Base-by-base conservation (phyloP, 2,329 filamentous ascomycete species). In the Aspergillus uvarum region DNA sequence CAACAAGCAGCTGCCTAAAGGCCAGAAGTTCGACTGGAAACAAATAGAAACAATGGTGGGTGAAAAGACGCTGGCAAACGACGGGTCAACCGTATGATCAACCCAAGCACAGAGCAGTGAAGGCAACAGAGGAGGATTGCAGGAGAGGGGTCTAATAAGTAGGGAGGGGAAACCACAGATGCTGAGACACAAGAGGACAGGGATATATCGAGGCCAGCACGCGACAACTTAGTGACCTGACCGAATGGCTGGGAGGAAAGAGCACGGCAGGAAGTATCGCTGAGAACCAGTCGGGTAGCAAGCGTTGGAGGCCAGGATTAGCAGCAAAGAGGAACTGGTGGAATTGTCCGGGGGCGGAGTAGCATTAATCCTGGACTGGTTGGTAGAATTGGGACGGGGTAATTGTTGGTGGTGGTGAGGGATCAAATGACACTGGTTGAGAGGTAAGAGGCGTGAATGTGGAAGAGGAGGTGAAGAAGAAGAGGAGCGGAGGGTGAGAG, bases 171-270 rank as follows among this genome's bases (percentile, higher is more conserved):
- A 60, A 31, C 53, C 32, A 57, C 47, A 31, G 38, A 44, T 24
- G 38, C 56, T 48, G 54, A 58, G 54, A 60, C 54, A 53, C 32
- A 59, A 59, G 54, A 26, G 38, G 54, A 38, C 64, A 66, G 59
- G 60, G 60, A 58, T 63, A 47, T 16, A 59, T 50, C 51, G 56
- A 57, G 49, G 54, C 60, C 50, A 50, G 62, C 61, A 62, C 59
- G 56, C 54, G 59, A 63, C 38, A 44, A 44, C 16, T 61, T 55
- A 47, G 56, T 42, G 58, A 53, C 51, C 58, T 56, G 60, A 63
- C 63, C 60, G 58, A 54, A 62, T 55, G 62, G 62, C 56, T 66
- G 54, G 62, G 57, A 56, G 58, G 59, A 42, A 64, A 52, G 52
- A 49, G 59, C 61, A 61, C 60, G 47, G 56, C 60, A 63, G 62